A percentile compares a stretch with the other conserved stretches of the same genome.
These are phyloP conservation scores for Leptographium flavum DNA, from an alignment of 2,329 filamentous ascomycete genomes.

Conservation along the genomic window DNA sequence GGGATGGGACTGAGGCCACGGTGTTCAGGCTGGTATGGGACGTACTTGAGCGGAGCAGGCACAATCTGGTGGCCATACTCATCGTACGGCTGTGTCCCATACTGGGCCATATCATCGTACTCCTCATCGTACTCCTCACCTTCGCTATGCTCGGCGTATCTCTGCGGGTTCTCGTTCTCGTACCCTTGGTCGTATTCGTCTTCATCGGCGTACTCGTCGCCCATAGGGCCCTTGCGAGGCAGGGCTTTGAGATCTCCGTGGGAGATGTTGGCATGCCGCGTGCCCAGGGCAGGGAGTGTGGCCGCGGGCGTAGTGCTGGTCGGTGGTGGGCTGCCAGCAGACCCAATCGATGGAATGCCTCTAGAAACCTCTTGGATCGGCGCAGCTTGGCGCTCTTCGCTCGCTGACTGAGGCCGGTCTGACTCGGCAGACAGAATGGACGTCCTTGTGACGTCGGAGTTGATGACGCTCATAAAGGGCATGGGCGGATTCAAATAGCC, in stretches of 20 bases:
- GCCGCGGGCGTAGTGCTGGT: slow-evolving; percentile 29
- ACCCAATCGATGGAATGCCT: slow-evolving; percentile 43
- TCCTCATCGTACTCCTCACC: slow-evolving; percentile 23
- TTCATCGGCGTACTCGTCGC: slow-evolving; percentile 25
- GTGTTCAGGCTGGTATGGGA: slow-evolving; percentile 53
- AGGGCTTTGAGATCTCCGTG: slow-evolving; percentile 43
- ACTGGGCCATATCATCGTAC: slow-evolving; percentile 7
- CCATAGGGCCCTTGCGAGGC: slow-evolving; percentile 32
- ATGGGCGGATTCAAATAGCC: slow-evolving; percentile 52
- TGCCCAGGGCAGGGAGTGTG: slow-evolving; percentile 46
- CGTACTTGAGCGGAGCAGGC: slow-evolving; percentile 48
- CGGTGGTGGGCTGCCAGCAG: slow-evolving; percentile 44
- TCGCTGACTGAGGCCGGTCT: slow-evolving; percentile 56
- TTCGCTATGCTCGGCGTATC: slow-evolving; percentile 14
- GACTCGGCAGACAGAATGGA: slow-evolving; percentile 76
- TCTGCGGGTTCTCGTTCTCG: no score
- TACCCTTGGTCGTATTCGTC: slow-evolving; percentile 14
- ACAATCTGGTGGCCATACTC: slow-evolving; percentile 49
- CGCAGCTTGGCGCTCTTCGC: slow-evolving; percentile 34
- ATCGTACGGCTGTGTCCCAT: slow-evolving; percentile 25
- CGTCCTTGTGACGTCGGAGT: slow-evolving; percentile 75
- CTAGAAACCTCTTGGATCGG: slow-evolving; percentile 47
- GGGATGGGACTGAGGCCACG: slow-evolving; percentile 78
- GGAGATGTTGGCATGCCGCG: slow-evolving; percentile 51
- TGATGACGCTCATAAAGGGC: slow-evolving; percentile 77